Evolutionary conservation across 768 basidiomycete species (phyloP).

Genomic region (Macrolepiota fuliginosa): DNA sequence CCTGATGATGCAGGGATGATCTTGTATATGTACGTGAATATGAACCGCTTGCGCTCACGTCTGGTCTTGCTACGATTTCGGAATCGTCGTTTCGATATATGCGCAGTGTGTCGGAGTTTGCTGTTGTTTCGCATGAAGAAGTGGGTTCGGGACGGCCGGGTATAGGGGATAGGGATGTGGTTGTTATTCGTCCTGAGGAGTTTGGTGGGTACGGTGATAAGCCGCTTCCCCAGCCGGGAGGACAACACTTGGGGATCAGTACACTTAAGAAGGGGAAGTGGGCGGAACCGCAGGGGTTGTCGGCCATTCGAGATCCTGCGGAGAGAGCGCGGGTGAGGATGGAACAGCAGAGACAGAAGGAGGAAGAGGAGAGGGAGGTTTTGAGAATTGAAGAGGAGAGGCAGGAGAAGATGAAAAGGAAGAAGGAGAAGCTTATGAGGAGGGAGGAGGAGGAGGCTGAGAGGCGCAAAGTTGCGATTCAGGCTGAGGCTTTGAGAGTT

Average conservation of each 20-base stretch:
- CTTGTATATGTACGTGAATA: slow-evolving; percentile 32
- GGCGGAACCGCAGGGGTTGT: slow-evolving; percentile 7
- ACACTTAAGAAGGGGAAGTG: slow-evolving; percentile 9
- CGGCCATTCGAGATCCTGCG: slow-evolving; percentile 24
- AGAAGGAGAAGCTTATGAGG: slow-evolving; percentile 40
- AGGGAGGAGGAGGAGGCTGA: slow-evolving; percentile 41
- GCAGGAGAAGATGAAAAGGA: slow-evolving; percentile 33
- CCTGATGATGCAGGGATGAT: slow-evolving; percentile 22
- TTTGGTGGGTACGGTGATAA: background rate
- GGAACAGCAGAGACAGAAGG: slow-evolving; percentile 30
- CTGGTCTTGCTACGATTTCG: slow-evolving; percentile 10
- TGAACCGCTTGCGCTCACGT: slow-evolving; percentile 22
- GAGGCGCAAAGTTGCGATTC: slow-evolving; percentile 3
- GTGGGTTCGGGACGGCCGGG: background rate
- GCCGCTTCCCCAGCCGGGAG: background rate
- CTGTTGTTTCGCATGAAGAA: slow-evolving; percentile 11
- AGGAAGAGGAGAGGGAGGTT: slow-evolving; percentile 43
- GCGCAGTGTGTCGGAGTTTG: slow-evolving; percentile 7
- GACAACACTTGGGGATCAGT: background rate
- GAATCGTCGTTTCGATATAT: slow-evolving; percentile 1
- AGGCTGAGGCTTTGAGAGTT: slow-evolving; percentile 30
- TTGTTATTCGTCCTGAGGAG: slow-evolving; percentile 3
- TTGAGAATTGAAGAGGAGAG: slow-evolving; percentile 42
- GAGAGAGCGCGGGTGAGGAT: slow-evolving; percentile 30
- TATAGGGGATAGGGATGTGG: background rate